phyloP scores from a whole-genome alignment of 2,329 filamentous ascomycete species.

The Iodosphaeria phyllophila region DNA sequence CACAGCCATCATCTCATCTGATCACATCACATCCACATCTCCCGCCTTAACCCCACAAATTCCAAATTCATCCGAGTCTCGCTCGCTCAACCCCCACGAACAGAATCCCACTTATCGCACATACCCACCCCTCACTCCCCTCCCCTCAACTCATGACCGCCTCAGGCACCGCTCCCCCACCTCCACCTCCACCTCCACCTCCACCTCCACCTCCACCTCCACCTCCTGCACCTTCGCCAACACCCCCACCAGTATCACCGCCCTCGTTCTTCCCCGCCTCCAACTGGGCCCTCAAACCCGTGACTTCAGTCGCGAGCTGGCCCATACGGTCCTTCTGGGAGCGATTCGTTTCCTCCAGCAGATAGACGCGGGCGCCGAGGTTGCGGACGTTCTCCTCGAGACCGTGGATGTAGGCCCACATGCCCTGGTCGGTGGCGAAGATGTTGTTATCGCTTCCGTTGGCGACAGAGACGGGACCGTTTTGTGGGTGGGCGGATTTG shows the following conservation, averaged over 20 bases:
- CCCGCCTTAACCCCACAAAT: too few species aligned
- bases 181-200: too few species aligned
- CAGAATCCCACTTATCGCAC: too few species aligned
- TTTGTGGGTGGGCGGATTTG: conserved; percentile 33
- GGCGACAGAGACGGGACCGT: conserved; percentile 32
- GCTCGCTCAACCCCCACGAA: too few species aligned
- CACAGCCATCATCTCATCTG: too few species aligned
- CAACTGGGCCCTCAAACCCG: conserved; percentile 13
- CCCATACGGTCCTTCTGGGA: conserved; percentile 17
- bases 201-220: not conserved
- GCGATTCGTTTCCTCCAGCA: conserved; percentile 21
- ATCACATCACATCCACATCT: too few species aligned
- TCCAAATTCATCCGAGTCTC: too few species aligned
- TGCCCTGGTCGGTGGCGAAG: conserved; percentile 41
- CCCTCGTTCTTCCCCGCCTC: conserved; percentile 9
- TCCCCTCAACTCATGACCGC: too few species aligned
- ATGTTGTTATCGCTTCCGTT: conserved; percentile 47
- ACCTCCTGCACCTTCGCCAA: too few species aligned
- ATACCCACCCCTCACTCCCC: too few species aligned
- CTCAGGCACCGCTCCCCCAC: too few species aligned
- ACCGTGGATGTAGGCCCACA: conserved; percentile 56
- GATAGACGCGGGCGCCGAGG: conserved; percentile 22
- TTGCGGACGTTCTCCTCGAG: conserved; percentile 42
- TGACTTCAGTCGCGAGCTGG: conserved; percentile 17
- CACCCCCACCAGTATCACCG: not conserved